Evolutionary conservation across 2,329 filamentous ascomycete genomes (phyloP).

Genomic region (Diaporthe velutina): DNA sequence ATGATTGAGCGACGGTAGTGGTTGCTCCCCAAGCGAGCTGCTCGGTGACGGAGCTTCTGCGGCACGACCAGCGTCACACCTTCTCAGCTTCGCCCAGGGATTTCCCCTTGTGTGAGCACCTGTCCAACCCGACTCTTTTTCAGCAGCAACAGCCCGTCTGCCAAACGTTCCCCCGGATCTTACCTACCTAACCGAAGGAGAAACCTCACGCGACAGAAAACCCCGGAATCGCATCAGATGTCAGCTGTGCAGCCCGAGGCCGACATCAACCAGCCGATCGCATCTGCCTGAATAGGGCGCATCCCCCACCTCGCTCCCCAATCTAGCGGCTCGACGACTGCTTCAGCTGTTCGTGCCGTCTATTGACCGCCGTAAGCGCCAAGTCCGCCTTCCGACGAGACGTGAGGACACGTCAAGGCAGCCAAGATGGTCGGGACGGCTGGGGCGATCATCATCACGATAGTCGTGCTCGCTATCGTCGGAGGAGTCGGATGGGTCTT

Average conservation of each 20-base stretch:
- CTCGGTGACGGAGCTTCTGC: slow-evolving; percentile 30
- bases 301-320: slow-evolving; percentile 4
- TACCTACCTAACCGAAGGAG: background rate
- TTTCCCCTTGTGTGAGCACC: slow-evolving; percentile 20
- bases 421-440: slow-evolving; percentile 67
- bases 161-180: background rate
- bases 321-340: slow-evolving; percentile 11
- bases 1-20: slow-evolving; percentile 10
- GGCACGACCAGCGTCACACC: slow-evolving; percentile 22
- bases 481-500: slow-evolving; percentile 75
- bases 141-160: slow-evolving; percentile 21
- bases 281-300: slow-evolving; percentile 8
- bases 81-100: slow-evolving; percentile 29
- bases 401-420: slow-evolving; percentile 24
- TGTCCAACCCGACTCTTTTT: slow-evolving; percentile 10
- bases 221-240: slow-evolving; percentile 18
- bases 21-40: slow-evolving; percentile 27
- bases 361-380: slow-evolving; percentile 10
- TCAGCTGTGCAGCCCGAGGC: slow-evolving; percentile 7
- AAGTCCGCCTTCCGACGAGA: slow-evolving; percentile 2
- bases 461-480: slow-evolving; percentile 72
- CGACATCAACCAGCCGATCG: slow-evolving; percentile 20
- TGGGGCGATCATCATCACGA: slow-evolving; percentile 79
- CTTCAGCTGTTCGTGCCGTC: background rate
- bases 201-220: slow-evolving; percentile 4